These are phyloP conservation scores for Talaromyces sp. DNA, from an alignment of 2,329 filamentous ascomycete species.

Conservation along the genomic window DNA sequence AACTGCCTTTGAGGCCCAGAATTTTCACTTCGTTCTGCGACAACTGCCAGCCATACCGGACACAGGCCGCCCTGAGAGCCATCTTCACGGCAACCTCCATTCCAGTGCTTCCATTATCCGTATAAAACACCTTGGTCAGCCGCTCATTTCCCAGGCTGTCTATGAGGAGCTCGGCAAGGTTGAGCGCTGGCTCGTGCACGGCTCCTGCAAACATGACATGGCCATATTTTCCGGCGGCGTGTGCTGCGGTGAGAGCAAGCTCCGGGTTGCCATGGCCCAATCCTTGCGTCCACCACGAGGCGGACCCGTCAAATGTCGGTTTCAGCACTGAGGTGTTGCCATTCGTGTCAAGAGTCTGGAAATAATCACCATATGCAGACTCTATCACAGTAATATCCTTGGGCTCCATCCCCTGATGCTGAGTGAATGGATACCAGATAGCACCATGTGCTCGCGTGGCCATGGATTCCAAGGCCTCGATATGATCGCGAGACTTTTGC, in stretches of 20 bases:
- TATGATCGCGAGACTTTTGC: conserved; percentile 50
- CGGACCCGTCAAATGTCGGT: conserved; percentile 75
- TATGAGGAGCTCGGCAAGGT: conserved; percentile 62
- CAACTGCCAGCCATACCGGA: conserved; percentile 62
- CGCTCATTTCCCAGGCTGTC: conserved; percentile 57
- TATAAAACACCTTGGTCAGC: conserved; percentile 69
- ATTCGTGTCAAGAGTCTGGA: conserved; percentile 55
- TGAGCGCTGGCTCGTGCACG: conserved; percentile 71
- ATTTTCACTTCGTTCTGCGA: conserved; percentile 57
- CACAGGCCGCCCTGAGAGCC: conserved; percentile 65
- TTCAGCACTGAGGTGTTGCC: conserved; percentile 43
- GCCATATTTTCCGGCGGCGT: conserved; percentile 77
- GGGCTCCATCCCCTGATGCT: conserved; percentile 61
- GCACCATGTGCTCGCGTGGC: conserved; percentile 53
- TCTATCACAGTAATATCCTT: conserved; percentile 70
- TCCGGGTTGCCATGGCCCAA: conserved; percentile 72
- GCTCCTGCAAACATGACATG: conserved; percentile 84
- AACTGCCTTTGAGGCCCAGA: conserved; percentile 71
- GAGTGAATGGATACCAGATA: conserved; percentile 87
- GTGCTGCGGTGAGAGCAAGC: conserved; percentile 68
- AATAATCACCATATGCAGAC: conserved; percentile 73
- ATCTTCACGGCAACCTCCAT: conserved; percentile 83
- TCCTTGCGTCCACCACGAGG: conserved; percentile 89
- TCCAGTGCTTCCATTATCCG: conserved; percentile 78
- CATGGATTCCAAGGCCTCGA: conserved; percentile 59